phyloP scores from a whole-genome alignment of 1,284 basidiomycete genomes.

The Sporisorium exsertum region DNA sequence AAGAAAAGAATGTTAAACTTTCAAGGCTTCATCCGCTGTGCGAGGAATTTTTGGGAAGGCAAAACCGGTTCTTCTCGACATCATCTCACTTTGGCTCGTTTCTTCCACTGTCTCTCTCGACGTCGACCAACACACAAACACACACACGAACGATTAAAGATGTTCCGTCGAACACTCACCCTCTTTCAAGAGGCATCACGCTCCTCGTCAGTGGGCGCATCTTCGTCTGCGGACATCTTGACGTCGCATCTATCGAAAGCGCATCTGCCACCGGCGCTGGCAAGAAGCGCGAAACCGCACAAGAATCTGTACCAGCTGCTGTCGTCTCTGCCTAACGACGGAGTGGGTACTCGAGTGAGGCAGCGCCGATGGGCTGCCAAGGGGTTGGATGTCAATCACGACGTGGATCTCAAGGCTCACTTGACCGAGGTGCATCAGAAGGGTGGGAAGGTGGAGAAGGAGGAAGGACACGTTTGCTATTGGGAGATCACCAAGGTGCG shows the following conservation, averaged over 20 bases:
- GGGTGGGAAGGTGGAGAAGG: constrained; percentile 11
- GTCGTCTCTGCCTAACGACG: constrained; percentile 47
- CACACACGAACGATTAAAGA: neutral
- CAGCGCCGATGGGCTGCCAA: constrained; percentile 51
- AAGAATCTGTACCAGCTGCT: constrained; percentile 57
- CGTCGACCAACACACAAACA: neutral
- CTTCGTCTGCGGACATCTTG: constrained; percentile 22
- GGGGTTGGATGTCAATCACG: constrained; percentile 34
- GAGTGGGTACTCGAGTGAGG: constrained; percentile 42
- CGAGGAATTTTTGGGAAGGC: neutral
- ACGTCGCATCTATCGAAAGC: constrained; percentile 34
- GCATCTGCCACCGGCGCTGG: constrained; percentile 34
- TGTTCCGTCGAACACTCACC: constrained; percentile 37
- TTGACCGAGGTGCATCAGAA: constrained; percentile 14
- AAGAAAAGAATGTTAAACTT: constrained; percentile 6
- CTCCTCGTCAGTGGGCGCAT: constrained; percentile 5
- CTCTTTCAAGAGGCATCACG: constrained; percentile 21
- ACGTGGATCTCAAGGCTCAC: constrained; percentile 29
- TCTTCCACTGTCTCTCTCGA: neutral
- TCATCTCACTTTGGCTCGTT: constrained; percentile 9
- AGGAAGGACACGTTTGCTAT: constrained; percentile 42
- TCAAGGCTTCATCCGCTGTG: neutral
- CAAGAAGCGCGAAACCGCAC: constrained; percentile 26
- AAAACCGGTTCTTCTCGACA: constrained; percentile 22
- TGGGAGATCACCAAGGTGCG: constrained; percentile 53